phyloP scores from a whole-genome alignment of 2,329 filamentous ascomycete species.

The Scolecobasidium constrictum region DNA sequence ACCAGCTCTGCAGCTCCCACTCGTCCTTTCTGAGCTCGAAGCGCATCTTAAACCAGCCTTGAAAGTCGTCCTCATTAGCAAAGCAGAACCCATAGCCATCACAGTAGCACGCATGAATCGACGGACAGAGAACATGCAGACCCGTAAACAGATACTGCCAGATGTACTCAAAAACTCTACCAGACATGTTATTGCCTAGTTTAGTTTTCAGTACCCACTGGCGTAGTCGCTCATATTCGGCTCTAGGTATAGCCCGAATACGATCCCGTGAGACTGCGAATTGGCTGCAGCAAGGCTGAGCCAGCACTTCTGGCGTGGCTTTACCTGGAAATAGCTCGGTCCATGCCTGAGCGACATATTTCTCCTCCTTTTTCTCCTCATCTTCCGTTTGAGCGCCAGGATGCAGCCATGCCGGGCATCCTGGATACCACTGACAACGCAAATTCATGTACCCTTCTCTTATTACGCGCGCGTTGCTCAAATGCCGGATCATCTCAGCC shows the following conservation, averaged over 20 bases:
- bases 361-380: slow-evolving; percentile 31
- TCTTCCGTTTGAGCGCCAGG: slow-evolving; percentile 28
- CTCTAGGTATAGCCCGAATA: slow-evolving; percentile 41
- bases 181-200: slow-evolving; percentile 44
- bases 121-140: slow-evolving; percentile 35
- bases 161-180: slow-evolving; percentile 52
- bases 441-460: slow-evolving; percentile 45
- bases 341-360: slow-evolving; percentile 34
- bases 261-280: slow-evolving; percentile 50
- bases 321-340: slow-evolving; percentile 37
- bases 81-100: slow-evolving; percentile 55
- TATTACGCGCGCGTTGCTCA: slow-evolving; percentile 35
- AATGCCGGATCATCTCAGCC: slow-evolving; percentile 31
- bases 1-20: slow-evolving; percentile 31
- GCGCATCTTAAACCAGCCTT: slow-evolving; percentile 37
- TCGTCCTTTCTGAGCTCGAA: slow-evolving; percentile 30
- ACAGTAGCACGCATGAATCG: slow-evolving; percentile 49
- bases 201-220: slow-evolving; percentile 51
- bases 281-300: slow-evolving; percentile 54
- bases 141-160: slow-evolving; percentile 54
- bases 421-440: slow-evolving; percentile 43
- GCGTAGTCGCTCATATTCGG: slow-evolving; percentile 45
- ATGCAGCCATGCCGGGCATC: slow-evolving; percentile 45
- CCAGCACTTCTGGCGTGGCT: slow-evolving; percentile 37
- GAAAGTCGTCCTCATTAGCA: slow-evolving; percentile 36